phyloP scores from a whole-genome alignment of 441 rosid species.

The Viola pubescens region DNA sequence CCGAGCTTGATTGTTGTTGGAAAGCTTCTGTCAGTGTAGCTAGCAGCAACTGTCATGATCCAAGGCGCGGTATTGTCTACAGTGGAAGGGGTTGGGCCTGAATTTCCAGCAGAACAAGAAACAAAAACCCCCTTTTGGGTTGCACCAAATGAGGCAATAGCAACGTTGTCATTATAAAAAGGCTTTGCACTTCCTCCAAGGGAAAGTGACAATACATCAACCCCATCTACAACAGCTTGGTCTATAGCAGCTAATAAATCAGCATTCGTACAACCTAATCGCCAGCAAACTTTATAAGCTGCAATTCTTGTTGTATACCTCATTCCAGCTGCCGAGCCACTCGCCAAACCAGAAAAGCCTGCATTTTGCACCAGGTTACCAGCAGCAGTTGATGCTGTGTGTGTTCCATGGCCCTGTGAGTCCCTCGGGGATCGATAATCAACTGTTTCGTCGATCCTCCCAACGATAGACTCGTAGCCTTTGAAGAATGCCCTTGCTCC shows the following conservation, averaged over 20 bases:
- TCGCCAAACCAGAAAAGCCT: constrained; percentile 54
- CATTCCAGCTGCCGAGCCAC: constrained; percentile 62
- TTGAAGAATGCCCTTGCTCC: constrained; percentile 70
- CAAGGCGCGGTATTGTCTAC: constrained; percentile 64
- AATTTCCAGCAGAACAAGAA: constrained; percentile 61
- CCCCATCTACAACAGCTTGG: constrained; percentile 53
- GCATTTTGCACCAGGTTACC: constrained; percentile 46
- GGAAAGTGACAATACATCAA: constrained; percentile 54
- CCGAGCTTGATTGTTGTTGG: constrained; percentile 53
- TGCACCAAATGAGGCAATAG: constrained; percentile 66
- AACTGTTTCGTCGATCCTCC: constrained; percentile 42
- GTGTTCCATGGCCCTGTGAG: constrained; percentile 81
- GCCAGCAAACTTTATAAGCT: constrained; percentile 67
- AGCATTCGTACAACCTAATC: constrained; percentile 49
- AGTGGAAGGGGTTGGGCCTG: constrained; percentile 54
- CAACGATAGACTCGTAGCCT: constrained; percentile 46
- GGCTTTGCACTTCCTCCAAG: constrained; percentile 53
- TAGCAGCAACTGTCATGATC: constrained; percentile 59
- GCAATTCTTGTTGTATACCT: constrained; percentile 66
- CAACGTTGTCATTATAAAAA: constrained; percentile 52
- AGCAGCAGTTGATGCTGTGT: constrained; percentile 78
- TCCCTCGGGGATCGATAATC: constrained; percentile 72
- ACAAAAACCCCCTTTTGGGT: constrained; percentile 50
- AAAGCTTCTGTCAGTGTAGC: constrained; percentile 54
- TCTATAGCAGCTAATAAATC: constrained; percentile 67